Base-by-base conservation (phyloP, 2,329 filamentous ascomycete species). In the Fusarium nisikadoi region DNA sequence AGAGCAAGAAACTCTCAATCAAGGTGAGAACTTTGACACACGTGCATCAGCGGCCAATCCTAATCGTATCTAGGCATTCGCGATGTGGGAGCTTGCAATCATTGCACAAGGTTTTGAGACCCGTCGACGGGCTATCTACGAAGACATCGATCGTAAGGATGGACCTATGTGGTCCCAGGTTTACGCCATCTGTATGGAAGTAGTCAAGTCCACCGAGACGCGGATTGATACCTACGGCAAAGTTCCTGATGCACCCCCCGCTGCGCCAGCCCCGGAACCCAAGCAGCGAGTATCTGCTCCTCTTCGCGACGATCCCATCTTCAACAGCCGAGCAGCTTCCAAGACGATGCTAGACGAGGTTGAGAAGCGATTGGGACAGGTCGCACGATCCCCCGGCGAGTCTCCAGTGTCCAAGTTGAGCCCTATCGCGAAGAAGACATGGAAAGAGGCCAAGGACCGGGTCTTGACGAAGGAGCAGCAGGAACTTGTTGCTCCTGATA, bases 41-140 rank as follows among this genome's bases (percentile, higher is more conserved):
- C 16, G 25, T 38, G 12, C 12, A 12, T n/a, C 8, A n/a, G 14
- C 38, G 9, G 42, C 14, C 25, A 14, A 42, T 55, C 29, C 75
- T 78, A 60, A 82, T 53, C 9, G 43, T 47, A 12, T n/a, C 3
- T 65, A 93, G 88, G 88, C 90, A 2, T 97, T 97, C 80, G 95
- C 95, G 20, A 92, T 97, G 81, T 97, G 95, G 95, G 95, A 98
- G 79, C 85, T 98, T 33, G 90, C 90, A 35, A 87, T 93, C 62
- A 97, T 98, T 74, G 91, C 93, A 41, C 88, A 92, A 62, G 88
- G 90, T 59, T 95, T 93, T 70, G 87, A 91, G 20, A 87, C 90
- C n/a, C 90, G 94, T 38, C 89, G 95, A 57, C 93, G 92, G 80
- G 89, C 90, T 25, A 94, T 98, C 61, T 98, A 93, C 81, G 90